Evolutionary conservation across 2,329 filamentous ascomycete genomes (phyloP).

Genomic region (Thielaviopsis populi): DNA sequence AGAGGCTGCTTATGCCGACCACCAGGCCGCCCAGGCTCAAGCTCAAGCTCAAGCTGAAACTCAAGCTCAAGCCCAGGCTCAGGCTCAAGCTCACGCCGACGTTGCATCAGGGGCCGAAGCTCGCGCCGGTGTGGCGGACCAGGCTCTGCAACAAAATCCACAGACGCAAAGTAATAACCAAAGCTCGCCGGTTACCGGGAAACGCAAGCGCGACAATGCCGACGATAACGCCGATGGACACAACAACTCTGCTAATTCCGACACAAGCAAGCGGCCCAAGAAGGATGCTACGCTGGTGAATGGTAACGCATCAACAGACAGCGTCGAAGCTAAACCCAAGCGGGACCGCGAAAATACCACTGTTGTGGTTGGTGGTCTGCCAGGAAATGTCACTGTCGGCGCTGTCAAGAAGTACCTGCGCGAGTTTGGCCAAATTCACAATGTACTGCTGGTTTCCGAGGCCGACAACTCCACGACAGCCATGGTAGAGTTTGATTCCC

Average conservation of each 20-base stretch:
- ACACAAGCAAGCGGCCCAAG: constrained; percentile 50
- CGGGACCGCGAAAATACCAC: constrained; percentile 85
- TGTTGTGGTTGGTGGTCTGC: constrained; percentile 65
- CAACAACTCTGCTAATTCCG: constrained; percentile 27
- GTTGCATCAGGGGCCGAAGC: constrained; percentile 19
- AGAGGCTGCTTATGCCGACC: constrained; percentile 34
- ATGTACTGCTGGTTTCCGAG: constrained; percentile 53
- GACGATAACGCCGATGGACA: constrained; percentile 17
- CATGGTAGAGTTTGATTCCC: constrained; percentile 68
- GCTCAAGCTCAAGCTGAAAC: no score
- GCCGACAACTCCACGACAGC: constrained; percentile 50
- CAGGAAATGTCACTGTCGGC: constrained; percentile 50
- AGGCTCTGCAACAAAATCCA: not conserved
- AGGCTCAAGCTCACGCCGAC: constrained; percentile 18
- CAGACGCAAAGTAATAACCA: not conserved
- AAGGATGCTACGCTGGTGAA: constrained; percentile 22
- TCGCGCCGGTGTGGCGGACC: not conserved
- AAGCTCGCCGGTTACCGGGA: constrained; percentile 33
- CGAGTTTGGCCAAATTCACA: constrained; percentile 73
- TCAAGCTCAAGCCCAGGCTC: constrained; percentile 18
- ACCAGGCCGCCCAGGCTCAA: constrained; percentile 20
- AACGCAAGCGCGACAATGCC: constrained; percentile 60
- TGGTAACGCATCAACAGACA: not conserved
- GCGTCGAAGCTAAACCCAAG: constrained; percentile 33
- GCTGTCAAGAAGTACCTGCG: constrained; percentile 80